Evolutionary conservation across 179 eudicot species (phyloP).

Genomic region (Beta corolliflora): DNA sequence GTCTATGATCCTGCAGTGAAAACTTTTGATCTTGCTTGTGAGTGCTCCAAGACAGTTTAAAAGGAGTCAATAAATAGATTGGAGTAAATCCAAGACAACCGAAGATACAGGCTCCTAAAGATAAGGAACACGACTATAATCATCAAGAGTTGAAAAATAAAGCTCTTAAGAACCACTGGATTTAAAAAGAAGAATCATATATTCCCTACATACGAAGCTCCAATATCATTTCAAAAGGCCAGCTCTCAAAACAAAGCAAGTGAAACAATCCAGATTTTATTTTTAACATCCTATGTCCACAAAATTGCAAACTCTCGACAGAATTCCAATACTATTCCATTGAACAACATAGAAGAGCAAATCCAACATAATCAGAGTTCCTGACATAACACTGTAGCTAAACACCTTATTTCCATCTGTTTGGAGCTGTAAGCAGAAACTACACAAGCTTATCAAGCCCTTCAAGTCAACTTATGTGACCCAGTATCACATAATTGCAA

Average conservation of each 20-base stretch:
- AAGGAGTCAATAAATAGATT: neutral
- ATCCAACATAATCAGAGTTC: neutral
- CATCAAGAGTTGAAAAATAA: neutral
- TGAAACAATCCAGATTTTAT: neutral
- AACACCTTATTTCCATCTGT: neutral
- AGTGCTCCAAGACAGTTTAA: neutral
- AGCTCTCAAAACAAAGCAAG: neutral
- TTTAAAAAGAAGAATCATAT: neutral
- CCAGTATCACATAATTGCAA: neutral
- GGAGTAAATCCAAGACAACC: neutral
- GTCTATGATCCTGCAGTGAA: neutral
- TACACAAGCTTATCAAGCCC: neutral
- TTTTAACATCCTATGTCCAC: neutral
- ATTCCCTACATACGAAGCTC: neutral
- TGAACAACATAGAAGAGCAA: neutral
- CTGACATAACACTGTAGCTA: neutral
- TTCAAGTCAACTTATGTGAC: neutral
- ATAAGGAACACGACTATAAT: neutral
- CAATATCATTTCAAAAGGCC: neutral
- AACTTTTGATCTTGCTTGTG: neutral
- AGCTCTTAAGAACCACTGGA: neutral
- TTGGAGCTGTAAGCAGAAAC: neutral
- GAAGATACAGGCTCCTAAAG: neutral
- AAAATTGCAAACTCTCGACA: neutral
- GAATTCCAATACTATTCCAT: neutral